Base-by-base conservation (phyloP, 352 stramenopile genomes). In the Phytophthora pisi region DNA sequence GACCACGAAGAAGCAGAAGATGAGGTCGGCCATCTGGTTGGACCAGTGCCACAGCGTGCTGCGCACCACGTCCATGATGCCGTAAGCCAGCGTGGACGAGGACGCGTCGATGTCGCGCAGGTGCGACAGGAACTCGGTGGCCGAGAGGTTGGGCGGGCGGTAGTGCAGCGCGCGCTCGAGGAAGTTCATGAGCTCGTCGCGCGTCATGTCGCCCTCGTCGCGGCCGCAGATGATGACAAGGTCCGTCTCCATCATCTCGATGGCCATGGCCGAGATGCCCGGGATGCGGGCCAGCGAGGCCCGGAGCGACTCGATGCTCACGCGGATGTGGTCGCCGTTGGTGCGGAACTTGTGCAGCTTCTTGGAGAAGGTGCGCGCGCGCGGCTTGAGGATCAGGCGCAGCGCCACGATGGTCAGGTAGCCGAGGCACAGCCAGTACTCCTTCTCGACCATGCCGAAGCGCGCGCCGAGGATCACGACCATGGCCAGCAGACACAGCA, bases 191-290 rank as follows among this genome's bases (percentile, higher is more conserved):
- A 96, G 78, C 63, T 96, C 89, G 64, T 91, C 79, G 20, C 86
- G 75, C 34, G 78, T 93, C 85, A 96, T 96, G 67, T 96, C 86
- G 24, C 89, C 89, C 47, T 91, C 84, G 61, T 94, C 85, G 16
- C 89, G 86, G 15, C 89, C 89, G 52, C 86, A 95, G 49, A 96
- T 94, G 61, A 96, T 95, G 18, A 93, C 72, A 31, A 96, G 70
- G 50, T 96, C 89, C 6, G 85, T 95, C 76, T 96, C 89, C 86
- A 96, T 95, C 84, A 93, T 92, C 74, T 96, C 89, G 36, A 96
- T 92, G 11, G 88, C 68, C 18, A 93, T 74, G 61, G 85, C 89
- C 40, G 86, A 82, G 61, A 96, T 93, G 36, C 84, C 85, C 0
- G 89, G 89, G 57, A 96, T 95, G 16, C 89, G 86, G 10, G 84